These are phyloP conservation scores for Calamus simplicifolius DNA, from an alignment of 176 grass and related monocot genomes.

Conservation along the genomic window DNA sequence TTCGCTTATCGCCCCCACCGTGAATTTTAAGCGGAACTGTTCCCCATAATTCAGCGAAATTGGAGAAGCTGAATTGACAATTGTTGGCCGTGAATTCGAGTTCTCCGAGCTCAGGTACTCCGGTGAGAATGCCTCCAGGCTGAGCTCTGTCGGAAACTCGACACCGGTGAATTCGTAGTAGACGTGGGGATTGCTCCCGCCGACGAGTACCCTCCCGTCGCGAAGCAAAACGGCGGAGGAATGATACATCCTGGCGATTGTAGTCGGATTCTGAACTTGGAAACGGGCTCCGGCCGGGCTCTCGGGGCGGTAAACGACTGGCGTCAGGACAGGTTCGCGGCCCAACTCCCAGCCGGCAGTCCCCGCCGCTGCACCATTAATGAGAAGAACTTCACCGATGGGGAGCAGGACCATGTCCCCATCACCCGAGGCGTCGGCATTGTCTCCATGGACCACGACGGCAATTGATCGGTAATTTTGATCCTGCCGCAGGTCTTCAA, in stretches of 20 bases:
- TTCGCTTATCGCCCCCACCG: not conserved
- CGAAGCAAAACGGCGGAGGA: slow-evolving; percentile 54
- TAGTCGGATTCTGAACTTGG: slow-evolving; percentile 32
- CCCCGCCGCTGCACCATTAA: slow-evolving; percentile 58
- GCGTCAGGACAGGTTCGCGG: slow-evolving; percentile 25
- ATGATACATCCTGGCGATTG: slow-evolving; percentile 55
- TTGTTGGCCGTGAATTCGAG: slow-evolving; percentile 33
- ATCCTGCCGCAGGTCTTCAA: slow-evolving; percentile 56
- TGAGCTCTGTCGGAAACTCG: slow-evolving; percentile 62
- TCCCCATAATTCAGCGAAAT: slow-evolving; percentile 23
- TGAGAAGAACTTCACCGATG: slow-evolving; percentile 62
- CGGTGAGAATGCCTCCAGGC: slow-evolving; percentile 80
- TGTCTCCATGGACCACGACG: slow-evolving; percentile 37
- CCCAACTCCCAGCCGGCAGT: slow-evolving; percentile 61
- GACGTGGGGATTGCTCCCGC: slow-evolving; percentile 71
- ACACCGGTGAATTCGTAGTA: slow-evolving; percentile 69
- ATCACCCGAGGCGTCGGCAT: slow-evolving; percentile 72
- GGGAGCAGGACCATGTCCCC: slow-evolving; percentile 87
- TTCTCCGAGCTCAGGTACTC: slow-evolving; percentile 46
- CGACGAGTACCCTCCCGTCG: slow-evolving; percentile 60
- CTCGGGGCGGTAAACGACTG: slow-evolving; percentile 41
- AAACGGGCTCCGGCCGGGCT: slow-evolving; percentile 29
- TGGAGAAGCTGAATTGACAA: slow-evolving; percentile 24
- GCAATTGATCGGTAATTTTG: slow-evolving; percentile 31
- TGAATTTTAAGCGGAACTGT: slow-evolving; percentile 32